Evolutionary conservation across 2,329 filamentous ascomycete species (phyloP).

Genomic region (Fusarium denticulatum): DNA sequence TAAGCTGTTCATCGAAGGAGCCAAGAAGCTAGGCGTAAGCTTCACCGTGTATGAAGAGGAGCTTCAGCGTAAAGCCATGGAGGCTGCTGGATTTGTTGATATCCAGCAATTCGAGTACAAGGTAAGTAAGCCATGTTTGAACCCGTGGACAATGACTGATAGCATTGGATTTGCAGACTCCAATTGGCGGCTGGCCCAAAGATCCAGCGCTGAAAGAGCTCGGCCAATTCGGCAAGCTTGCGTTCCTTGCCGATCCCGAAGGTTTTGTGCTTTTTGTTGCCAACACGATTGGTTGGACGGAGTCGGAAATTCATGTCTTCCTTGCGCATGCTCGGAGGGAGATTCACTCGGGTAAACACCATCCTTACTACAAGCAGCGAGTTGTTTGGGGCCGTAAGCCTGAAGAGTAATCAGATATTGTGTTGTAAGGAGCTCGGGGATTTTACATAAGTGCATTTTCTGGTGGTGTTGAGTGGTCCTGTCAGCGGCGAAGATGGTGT

Average conservation of each 20-base stretch:
- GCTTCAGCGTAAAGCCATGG: conserved; percentile 3
- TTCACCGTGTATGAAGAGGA: conserved; percentile 1
- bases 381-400: conserved; percentile 12
- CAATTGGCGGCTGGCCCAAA: conserved; percentile 9
- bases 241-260: conserved; percentile 4
- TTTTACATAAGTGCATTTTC: neutral
- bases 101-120: conserved; percentile 10
- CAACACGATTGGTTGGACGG: conserved; percentile 6
- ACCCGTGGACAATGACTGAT: rapidly evolving
- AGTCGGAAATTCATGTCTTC: conserved; percentile 2
- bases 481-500: neutral
- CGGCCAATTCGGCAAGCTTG: neutral
- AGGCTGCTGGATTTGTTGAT: conserved; percentile 12
- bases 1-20: conserved; percentile 11
- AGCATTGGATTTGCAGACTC: neutral
- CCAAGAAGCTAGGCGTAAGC: neutral
- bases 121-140: neutral
- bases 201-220: conserved; percentile 1
- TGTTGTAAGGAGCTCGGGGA: rapidly evolving
- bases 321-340: conserved; percentile 7
- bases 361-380: conserved; percentile 6
- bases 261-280: conserved; percentile 10
- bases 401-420: neutral
- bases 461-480: neutral
- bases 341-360: neutral